These are phyloP conservation scores for Bathelium albidoporum DNA, from an alignment of 495 filamentous ascomycete genomes.

Conservation along the genomic window DNA sequence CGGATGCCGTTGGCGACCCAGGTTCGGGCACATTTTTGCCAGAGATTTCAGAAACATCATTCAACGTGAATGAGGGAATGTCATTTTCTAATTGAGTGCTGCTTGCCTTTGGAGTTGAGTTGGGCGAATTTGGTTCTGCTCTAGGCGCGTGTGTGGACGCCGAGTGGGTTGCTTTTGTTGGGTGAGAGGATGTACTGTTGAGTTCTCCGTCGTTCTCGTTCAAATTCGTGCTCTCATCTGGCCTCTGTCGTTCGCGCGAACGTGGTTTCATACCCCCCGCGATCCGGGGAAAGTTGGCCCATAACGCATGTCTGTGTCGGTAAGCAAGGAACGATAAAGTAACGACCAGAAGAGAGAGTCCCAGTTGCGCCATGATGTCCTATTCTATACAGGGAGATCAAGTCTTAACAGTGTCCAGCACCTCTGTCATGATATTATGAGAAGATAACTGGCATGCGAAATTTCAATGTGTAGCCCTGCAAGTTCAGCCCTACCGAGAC, in stretches of 20 bases:
- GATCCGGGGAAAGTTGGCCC: background rate
- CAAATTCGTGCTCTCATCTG: background rate
- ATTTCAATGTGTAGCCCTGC: background rate
- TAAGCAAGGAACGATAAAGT: background rate
- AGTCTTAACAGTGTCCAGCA: background rate
- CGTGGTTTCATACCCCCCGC: background rate
- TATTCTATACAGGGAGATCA: background rate
- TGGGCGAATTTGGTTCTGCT: conserved; percentile 23
- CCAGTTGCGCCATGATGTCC: background rate
- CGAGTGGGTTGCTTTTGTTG: too few relatives aligned
- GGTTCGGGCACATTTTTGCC: background rate
- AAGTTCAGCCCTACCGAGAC: background rate
- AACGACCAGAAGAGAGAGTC: background rate
- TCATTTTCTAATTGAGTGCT: background rate
- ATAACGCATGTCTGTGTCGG: background rate
- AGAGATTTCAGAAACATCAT: background rate
- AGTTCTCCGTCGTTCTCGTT: background rate
- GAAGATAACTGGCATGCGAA: background rate
- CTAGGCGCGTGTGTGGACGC: too few relatives aligned
- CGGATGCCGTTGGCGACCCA: background rate
- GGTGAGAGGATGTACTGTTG: too few relatives aligned
- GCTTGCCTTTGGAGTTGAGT: conserved; percentile 42
- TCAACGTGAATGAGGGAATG: background rate
- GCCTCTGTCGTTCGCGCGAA: background rate
- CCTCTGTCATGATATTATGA: background rate